Base-by-base conservation (phyloP, 2,329 filamentous ascomycete species). In the Trichoderma afroharzianum region DNA sequence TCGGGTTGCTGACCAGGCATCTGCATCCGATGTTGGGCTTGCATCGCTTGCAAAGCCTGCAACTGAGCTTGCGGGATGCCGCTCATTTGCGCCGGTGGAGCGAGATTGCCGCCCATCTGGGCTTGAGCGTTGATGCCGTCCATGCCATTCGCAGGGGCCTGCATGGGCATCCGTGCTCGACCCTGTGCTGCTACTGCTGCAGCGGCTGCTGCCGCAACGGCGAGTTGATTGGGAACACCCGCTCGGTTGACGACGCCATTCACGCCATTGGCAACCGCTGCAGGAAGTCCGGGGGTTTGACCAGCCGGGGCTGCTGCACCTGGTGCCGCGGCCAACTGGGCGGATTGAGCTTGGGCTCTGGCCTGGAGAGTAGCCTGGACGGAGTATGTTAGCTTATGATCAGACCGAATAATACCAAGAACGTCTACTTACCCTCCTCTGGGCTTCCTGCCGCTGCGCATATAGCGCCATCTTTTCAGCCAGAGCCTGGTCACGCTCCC, bases 401-500 rank as follows among this genome's bases (percentile, higher is more conserved):
- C 68, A 24, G n/a, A 11, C 57, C 28, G 57, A 21, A 50, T 5
- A 69, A 50, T n/a, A n/a, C 26, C 18, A 26, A 63, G 14, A 28
- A 32, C 21, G 26, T 68, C 24, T 62, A 82, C 85, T 79, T 85
- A 88, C 88, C 81, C 87, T 84, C 78, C 88, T 83, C 74, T 86
- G 83, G 73, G 82, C 81, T 76, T 92, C 86, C 79, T 92, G 90
- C 71, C 91, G 88, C 74, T 86, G 85, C 67, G 85, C 83, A 74
- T 84, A 85, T 73, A 86, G 83, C 64, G 85, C 83, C 83, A 91
- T 85, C 77, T 87, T 86, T 78, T 91, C 88, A 24, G 86, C 86
- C 71, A 91, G 77, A 74, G 87, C 86, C 78, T 95, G 86, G 76
- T 98, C 95, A 58, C 93, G 90, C 78, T 98, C 95, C 82, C 92